Base-by-base conservation (phyloP, 2,329 filamentous ascomycete species). In the Penicillium sp. region DNA sequence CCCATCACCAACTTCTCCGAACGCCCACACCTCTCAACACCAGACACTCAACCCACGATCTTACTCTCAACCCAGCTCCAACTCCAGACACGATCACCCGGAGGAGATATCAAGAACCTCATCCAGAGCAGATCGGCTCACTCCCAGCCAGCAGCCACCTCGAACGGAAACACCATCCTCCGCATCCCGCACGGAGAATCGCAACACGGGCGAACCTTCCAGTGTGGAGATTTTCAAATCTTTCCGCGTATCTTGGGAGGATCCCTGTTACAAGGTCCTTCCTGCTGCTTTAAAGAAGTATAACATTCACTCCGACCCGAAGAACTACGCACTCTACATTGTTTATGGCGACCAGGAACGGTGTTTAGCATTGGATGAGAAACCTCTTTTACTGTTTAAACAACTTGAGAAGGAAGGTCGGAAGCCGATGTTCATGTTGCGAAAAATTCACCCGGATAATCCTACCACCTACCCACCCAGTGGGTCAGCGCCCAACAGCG, bases 371-470 rank as follows among this genome's bases (percentile, higher is more conserved):
- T 78, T 96, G 60, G 88, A 97, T 51, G 94, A 99, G 74, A 92
- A 95, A 65, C 94, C 94, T 9, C 77, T 99, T 52, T 95, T 96
- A 56, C 75, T 99, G 56, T 99, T 99, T 76, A 99, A 99, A 75
- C 92, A 97, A 70, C 78, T 99, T 50, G 92, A 97, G 69, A 92
- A 92, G 70, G 94, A 97, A 76, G 94, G 94, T 42, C 88, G 95
- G 74, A 99, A 97, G 70, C 94, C 94, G 20, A 97, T 97, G 94
- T 99, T 99, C 68, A 99, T 99, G 94, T 77, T 99, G 50, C 79
- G 94, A 48, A 81, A 86, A 60, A 81, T 82, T n/a, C 80, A 81
- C 48, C 73, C 77, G 9, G 61, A 60, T 28, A 63, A 58, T 48
- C 60, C 62, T 27, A 5, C 55, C 62, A 46, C 44, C 54, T n/a